phyloP scores from a whole-genome alignment of 495 filamentous ascomycete species.

The Neurospora africana region DNA sequence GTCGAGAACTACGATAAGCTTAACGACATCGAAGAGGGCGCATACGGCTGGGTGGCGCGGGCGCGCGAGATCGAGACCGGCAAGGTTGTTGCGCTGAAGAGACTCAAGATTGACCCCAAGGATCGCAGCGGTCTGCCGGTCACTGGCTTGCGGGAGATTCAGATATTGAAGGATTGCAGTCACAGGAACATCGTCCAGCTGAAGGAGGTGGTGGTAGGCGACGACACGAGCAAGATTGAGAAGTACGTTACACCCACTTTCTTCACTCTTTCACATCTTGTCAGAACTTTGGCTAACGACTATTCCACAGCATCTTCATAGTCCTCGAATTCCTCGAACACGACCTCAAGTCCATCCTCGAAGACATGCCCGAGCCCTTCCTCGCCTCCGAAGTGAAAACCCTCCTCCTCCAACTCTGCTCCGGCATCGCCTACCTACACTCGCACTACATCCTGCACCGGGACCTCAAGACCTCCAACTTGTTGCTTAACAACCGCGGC shows the following conservation, averaged over 20 bases:
- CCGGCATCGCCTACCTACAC: conserved; percentile 80
- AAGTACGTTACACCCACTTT: conserved; percentile 41
- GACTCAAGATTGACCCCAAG: conserved; percentile 79
- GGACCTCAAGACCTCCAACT: conserved; percentile 93
- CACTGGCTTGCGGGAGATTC: conserved; percentile 83
- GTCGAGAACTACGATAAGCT: conserved; percentile 84
- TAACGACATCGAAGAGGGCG: conserved; percentile 95
- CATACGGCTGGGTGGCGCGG: conserved; percentile 88
- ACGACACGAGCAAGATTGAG: conserved; percentile 50
- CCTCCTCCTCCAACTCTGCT: conserved; percentile 69
- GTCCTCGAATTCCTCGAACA: conserved; percentile 98
- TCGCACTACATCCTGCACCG: conserved; percentile 89
- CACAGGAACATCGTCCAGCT: conserved; percentile 73
- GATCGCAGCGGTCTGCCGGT: conserved; percentile 78
- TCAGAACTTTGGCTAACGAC: no score
- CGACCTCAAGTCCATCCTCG: conserved; percentile 87
- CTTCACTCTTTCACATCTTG: no score
- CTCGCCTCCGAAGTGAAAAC: conserved; percentile 89
- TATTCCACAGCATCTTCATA: conserved; percentile 56
- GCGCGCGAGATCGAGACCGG: conserved; percentile 72
- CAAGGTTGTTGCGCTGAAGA: conserved; percentile 85
- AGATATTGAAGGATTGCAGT: conserved; percentile 39
- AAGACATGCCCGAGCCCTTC: conserved; percentile 91
- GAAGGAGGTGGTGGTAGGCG: conserved; percentile 77
- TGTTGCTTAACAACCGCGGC: conserved; percentile 90